Evolutionary conservation across 768 basidiomycete species (phyloP), one percentile per base, ranked within the genome.

Genomic region (Boletus sp.): DNA sequence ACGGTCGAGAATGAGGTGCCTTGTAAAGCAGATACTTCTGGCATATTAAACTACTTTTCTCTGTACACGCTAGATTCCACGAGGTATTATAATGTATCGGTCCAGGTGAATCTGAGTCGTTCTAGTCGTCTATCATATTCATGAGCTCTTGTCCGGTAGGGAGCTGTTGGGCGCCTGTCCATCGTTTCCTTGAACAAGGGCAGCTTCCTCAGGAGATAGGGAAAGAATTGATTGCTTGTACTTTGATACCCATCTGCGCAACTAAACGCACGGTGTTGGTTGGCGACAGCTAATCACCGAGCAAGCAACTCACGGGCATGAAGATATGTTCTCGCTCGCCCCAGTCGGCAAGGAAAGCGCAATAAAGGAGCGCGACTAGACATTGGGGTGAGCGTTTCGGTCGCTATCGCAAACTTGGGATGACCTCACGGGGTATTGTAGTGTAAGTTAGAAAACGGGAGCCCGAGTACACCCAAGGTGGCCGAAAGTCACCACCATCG

Each of bases 261-360:
- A 70, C 85, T 88, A 55, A 39, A 55, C 18, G 32, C 7, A 39
- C 5, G 33, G 41, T 37, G 18, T 47, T 47, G 50, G 48, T 52
- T 45, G 48, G 50, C n/a, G n/a, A 28, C 29, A 50, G 17, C 14
- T 18, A 47, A 47, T 35, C 40, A 30, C 17, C n/a, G 37, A 42
- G 32, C 44, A 50, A 44, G 41, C 56, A 35, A 76, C 83, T 67
- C 59, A 87, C 86, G 24, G 84, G 83, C 69, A 78, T 80, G 69
- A 87, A 89, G 29, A 87, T 83, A 67, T 89, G 86, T 24, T 89
- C 87, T 47, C 77, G 74, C n/a, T 86, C 83, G 4, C 87, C 87
- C 68, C 82, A 89, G 67, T 89, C 85, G 50, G 82, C 80, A 54
- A 84, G 69, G 66, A 89, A 85, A 20, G 85, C 73, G 3, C 78